Base-by-base conservation (phyloP, 2,329 filamentous ascomycete genomes). In the Biscogniauxia mediterranea region DNA sequence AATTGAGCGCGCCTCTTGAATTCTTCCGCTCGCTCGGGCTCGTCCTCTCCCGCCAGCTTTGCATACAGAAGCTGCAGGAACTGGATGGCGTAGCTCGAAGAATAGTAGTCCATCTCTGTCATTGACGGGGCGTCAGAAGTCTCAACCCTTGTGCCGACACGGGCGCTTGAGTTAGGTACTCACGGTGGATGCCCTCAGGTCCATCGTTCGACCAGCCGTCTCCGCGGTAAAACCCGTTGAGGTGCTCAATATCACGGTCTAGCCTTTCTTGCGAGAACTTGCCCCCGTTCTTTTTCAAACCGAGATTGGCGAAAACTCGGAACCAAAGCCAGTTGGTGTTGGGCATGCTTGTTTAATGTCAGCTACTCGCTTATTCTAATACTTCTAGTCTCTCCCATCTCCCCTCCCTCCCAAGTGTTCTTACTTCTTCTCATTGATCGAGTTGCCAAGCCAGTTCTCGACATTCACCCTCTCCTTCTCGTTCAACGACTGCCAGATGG, bases 141-240 rank as follows among this genome's bases (percentile, higher is more conserved):
- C 9, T 57, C 9, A 1, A 53, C 17, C 23, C 8, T 55, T 21
- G n/a, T 2, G 5, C n/a, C 7, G 1, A 9, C 9, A 9, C 28
- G 7, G 7, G 11, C 28, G 50, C 11, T 28, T 32, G 26, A 3
- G 28, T 32, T n/a, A n/a, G n/a, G n/a, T 5, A 60, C 81, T 66
- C 64, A 83, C 81, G 90, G 61, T 91, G 89, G 60, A 93, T 91
- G 15, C 87, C 87, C 69, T 89, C 87, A 0, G 91, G 91, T 0
- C 91, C 91, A 71, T 94, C 91, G 68, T 93, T 92, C 2, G 88
- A 92, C 91, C 91, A 94, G 0, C 91, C 90, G 53, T 86, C 88
- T 5, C 90, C 90, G n/a, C 90, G 85, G 71, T 93, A 92, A 73
- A 93, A 94, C 0, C 89, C 91, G 69, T 93, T 86, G 9, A 94